Evolutionary conservation across 345 rosid genomes (phyloP).

Genomic region (Nephelium lappaceum): DNA sequence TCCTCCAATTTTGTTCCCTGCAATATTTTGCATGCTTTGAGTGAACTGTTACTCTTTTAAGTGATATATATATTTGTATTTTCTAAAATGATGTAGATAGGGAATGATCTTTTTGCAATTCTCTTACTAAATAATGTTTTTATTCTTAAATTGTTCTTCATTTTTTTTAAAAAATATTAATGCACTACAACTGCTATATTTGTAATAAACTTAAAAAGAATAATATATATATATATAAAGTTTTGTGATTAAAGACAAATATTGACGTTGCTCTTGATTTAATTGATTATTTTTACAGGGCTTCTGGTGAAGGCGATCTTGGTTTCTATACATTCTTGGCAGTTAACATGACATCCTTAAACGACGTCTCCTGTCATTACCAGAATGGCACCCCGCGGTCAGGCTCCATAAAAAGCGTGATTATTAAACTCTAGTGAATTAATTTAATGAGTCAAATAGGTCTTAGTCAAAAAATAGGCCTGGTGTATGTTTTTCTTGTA

Average conservation of each 20-base stretch:
- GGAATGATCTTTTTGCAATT: too few relatives aligned
- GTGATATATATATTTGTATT: background rate
- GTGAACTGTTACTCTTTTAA: too few relatives aligned
- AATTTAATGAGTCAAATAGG: slow-evolving; percentile 12
- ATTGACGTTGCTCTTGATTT: background rate
- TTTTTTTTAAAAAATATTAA: too few relatives aligned
- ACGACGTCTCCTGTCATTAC: background rate
- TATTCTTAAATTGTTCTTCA: too few relatives aligned
- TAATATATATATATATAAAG: too few relatives aligned
- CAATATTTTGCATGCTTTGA: background rate
- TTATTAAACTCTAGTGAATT: background rate
- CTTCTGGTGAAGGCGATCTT: slow-evolving; percentile 24
- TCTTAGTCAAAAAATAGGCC: background rate
- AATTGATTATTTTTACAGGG: slow-evolving; percentile 24
- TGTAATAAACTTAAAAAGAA: too few relatives aligned
- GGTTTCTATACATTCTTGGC: background rate
- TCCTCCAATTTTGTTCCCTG: background rate
- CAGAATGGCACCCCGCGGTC: background rate
- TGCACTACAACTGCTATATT: too few relatives aligned
- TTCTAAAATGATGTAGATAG: too few relatives aligned
- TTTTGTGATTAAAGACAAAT: too few relatives aligned
- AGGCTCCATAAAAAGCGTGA: background rate
- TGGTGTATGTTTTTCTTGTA: background rate
- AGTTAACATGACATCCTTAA: background rate
- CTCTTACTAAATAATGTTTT: too few relatives aligned